Evolutionary conservation across 768 basidiomycete species (phyloP), one percentile per base, ranked within the genome.

Genomic region (Phlegmacium glaucopus): DNA sequence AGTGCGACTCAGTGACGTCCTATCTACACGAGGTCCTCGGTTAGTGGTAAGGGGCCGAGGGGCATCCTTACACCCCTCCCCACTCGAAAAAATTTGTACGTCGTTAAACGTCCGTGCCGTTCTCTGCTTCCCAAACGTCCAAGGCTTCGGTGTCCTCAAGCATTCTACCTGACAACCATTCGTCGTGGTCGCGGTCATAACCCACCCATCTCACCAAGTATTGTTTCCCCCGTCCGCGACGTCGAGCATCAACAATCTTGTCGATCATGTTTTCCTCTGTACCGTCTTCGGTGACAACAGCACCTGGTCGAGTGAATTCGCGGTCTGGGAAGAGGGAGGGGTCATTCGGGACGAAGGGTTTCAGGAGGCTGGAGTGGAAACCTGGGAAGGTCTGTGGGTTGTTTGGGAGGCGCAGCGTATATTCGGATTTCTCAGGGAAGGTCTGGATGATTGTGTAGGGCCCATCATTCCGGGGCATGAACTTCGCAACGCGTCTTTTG

Each of bases 381-480:
- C 53, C 61, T 0, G 63, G 66, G 59, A 56, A 64, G 3, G 52
- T 54, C 2, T 52, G 50, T 1, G 48, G 53, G 11, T 45, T 48
- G 34, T 59, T 58, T 0, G 71, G 67, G 0, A 73, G 38, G 4
- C 67, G 52, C 0, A 75, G 48, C 0, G 49, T 65, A 47, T 67
- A 67, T 3, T 50, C 55, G 0, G 63, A 22, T 22, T 22, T 22
- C 22, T 22, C 22, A 5, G 67, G 65, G 42, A 68, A 70, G 2
- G 28, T 13, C 3, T 28, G 12, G 2, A 68, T 57, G 0, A 47
- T 42, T 6, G 22, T 22, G 22, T 22, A 22, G 22, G 22, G 61
- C 35, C 69, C 61, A 43, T 75, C 67, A 13, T 48, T 71, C 0
- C 63, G 22, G 0, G 71, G 68, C 60, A 77, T 68, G 44, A 75